Base-by-base conservation (phyloP, 169 alveolate genomes). In the Cardiosporidium cionae region DNA sequence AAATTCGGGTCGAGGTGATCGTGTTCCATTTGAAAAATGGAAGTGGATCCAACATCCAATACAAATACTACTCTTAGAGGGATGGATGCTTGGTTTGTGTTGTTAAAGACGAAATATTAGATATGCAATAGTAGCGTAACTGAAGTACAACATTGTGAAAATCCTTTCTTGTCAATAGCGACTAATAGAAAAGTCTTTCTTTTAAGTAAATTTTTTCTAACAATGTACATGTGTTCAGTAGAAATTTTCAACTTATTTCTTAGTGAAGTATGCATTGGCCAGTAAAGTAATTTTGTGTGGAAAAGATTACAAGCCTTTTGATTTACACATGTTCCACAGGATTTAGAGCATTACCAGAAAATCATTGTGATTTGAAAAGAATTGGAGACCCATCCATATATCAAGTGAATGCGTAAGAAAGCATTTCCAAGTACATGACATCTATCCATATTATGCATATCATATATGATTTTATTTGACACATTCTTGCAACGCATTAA, bases 21-120 rank as follows among this genome's bases (percentile, higher is more conserved):
- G 72, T 29, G 72, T 63, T 6, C 72, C 72, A 16, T 16, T 44
- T 44, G 58, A 44, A 44, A n/a, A 44, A 44, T 44, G 58, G 58
- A 16, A 16, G n/a, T 16, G n/a, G n/a, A n/a, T 44, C 58, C 16
- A 44, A 44, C 58, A 16, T 16, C 58, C 58, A 44, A 44, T 44
- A 44, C 16, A 44, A 44, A 16, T 44, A 44, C 27, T 44, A 44
- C 16, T 44, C n/a, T 16, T 44, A 16, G 58, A 44, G n/a, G 58
- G 58, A 44, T 44, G 58, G 58, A 44, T 44, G 58, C 58, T 44
- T 44, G 58, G 58, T 44, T n/a, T 16, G 58, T 44, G 16, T 16
- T n/a, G n/a, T n/a, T n/a, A n/a, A n/a, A n/a, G n/a, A n/a, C n/a
- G n/a, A n/a, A n/a, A n/a, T n/a, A n/a, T n/a, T n/a, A n/a, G n/a